Conservation (phyloP, 2,329 filamentous ascomycete genomes). For the Xylaria sp. region DNA sequence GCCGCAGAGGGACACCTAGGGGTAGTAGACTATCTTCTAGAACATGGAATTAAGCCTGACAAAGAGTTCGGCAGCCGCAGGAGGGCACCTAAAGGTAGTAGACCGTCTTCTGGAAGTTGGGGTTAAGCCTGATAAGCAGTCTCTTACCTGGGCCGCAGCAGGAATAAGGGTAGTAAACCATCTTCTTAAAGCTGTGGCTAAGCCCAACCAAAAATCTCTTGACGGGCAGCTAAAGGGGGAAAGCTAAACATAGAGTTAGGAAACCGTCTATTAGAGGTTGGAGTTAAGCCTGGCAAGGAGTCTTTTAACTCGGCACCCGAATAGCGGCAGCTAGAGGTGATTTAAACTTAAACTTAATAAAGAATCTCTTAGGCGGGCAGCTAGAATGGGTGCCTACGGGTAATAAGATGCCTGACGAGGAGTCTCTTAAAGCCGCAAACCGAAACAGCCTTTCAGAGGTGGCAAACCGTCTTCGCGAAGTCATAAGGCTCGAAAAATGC, state of each 20-base stretch:
- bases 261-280: not conserved
- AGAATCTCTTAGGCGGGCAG: not conserved
- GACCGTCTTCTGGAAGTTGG: not conserved
- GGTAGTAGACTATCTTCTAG: not conserved
- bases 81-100: not conserved
- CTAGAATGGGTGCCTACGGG: not conserved
- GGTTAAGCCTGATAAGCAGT: too few relatives aligned
- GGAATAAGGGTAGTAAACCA: too few relatives aligned
- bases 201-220: too few relatives aligned
- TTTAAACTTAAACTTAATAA: not conserved
- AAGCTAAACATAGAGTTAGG: too few relatives aligned
- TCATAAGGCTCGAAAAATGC: not conserved
- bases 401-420: not conserved
- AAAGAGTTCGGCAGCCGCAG: fast-evolving
- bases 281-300: too few relatives aligned
- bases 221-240: too few relatives aligned
- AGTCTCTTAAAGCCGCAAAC: not conserved
- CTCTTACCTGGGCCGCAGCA: too few relatives aligned
- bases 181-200: too few relatives aligned
- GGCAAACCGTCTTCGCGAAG: not conserved
- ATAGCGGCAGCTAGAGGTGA: too few relatives aligned
- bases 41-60: not conserved
- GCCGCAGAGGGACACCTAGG: not conserved
- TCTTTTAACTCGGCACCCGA: too few relatives aligned
- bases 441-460: not conserved